Base-by-base conservation (phyloP, 345 rosid genomes). In the Zanthoxylum bungeanum region DNA sequence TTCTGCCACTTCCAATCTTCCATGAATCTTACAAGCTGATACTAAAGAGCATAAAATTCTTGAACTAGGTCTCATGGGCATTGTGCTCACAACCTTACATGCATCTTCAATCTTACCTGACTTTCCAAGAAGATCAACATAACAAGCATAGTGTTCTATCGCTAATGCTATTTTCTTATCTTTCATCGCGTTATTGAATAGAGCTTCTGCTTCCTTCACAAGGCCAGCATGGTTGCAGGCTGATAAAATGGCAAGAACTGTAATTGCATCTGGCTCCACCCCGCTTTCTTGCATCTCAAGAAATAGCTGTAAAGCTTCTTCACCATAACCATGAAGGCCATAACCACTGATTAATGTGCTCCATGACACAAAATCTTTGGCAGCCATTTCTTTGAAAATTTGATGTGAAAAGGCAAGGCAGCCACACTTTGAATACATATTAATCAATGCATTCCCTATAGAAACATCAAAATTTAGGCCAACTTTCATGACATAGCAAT, bases 371-470 rank as follows among this genome's bases (percentile, higher is more conserved):
- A 68, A 60, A 76, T 86, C 90, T 69, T 76, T 81, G 33, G 37
- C 50, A 30, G 31, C 36, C 85, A 83, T 83, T 81, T 86, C 86
- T 25, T 64, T 57, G 75, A 81, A 88, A 65, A 80, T 63, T 64
- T 75, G 75, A 69, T 27, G 81, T 0, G 90, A 83, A 22, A 75
- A 80, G 47, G 19, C 53, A 39, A 88, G 76, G 70, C 74, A 73
- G 52, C 90, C 88, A 70, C 88, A 82, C 66, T 88, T 84, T 24
- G 87, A 77, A 70, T 86, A 84, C 93, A 88, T 84, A 71, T 84
- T 68, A 46, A 86, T 81, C 57, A 86, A 81, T 46, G 93, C 84
- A 74, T 88, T 88, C 1, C 79, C 77, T 76, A 86, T 59, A 28
- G 37, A 69, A 61, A 60, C 51, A 68, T 80, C 44, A 46, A 56